Conservation (phyloP, 1,284 basidiomycete species). For the Sphaerobolus stellatus region DNA sequence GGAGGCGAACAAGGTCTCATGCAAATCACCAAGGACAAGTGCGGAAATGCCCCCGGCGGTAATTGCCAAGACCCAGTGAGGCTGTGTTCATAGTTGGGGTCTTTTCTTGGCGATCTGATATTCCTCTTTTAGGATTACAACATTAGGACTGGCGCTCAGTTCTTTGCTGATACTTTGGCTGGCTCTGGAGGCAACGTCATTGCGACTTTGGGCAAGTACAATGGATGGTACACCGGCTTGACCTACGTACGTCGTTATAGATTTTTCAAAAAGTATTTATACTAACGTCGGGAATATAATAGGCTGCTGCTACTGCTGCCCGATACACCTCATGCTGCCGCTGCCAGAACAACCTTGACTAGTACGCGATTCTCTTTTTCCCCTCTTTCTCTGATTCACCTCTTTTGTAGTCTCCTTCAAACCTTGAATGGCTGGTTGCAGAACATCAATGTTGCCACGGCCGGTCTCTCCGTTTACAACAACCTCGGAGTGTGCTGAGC, state of each 20-base stretch:
- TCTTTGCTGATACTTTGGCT: constrained; percentile 55
- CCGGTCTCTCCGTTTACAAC: constrained; percentile 64
- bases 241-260: constrained; percentile 49
- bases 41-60: constrained; percentile 58
- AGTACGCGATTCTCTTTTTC: constrained; percentile 44
- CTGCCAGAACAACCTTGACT: constrained; percentile 79
- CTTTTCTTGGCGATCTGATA: not conserved
- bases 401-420: constrained; percentile 63
- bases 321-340: constrained; percentile 54
- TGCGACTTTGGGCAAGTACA: constrained; percentile 68
- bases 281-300: constrained; percentile 15
- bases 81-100: constrained; percentile 15
- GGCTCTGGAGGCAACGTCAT: constrained; percentile 60
- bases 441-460: constrained; percentile 48
- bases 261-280: not conserved
- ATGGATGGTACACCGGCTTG: constrained; percentile 71
- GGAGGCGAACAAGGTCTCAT: constrained; percentile 83
- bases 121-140: constrained; percentile 62
- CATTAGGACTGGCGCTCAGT: constrained; percentile 60
- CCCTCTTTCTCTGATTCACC: constrained; percentile 21
- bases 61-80: constrained; percentile 67
- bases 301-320: constrained; percentile 62
- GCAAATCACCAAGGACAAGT: constrained; percentile 84
- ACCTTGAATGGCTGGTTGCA: constrained; percentile 79
- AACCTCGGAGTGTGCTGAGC: constrained; percentile 55